phyloP scores from a whole-genome alignment of 2,329 filamentous ascomycete species.

The Colletotrichum navitas region DNA sequence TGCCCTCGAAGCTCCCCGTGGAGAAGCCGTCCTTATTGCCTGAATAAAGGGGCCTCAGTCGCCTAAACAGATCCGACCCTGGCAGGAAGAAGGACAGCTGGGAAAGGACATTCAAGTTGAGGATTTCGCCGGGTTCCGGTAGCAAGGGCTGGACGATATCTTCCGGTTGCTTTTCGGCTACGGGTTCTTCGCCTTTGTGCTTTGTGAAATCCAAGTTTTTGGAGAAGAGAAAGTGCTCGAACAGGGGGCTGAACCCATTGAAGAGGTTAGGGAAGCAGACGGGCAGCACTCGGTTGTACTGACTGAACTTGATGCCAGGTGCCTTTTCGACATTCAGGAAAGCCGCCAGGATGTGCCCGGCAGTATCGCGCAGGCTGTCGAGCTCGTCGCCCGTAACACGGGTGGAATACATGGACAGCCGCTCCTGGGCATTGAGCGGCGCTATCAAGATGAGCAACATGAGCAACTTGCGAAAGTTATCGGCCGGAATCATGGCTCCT shows the following conservation, averaged over 20 bases:
- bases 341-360: slow-evolving; percentile 73
- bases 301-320: slow-evolving; percentile 71
- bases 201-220: slow-evolving; percentile 77
- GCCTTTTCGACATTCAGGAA: slow-evolving; percentile 75
- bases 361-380: slow-evolving; percentile 69
- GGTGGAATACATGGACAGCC: slow-evolving; percentile 70
- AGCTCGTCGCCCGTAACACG: slow-evolving; percentile 69
- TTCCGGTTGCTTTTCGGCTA: slow-evolving; percentile 35
- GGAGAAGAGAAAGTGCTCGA: slow-evolving; percentile 82
- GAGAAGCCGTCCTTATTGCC: slow-evolving; percentile 80
- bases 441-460: slow-evolving; percentile 78
- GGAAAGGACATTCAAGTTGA: slow-evolving; percentile 73
- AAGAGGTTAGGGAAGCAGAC: slow-evolving; percentile 75
- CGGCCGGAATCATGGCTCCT: slow-evolving; percentile 78
- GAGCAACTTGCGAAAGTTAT: slow-evolving; percentile 78
- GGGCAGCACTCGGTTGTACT: slow-evolving; percentile 72
- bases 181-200: slow-evolving; percentile 52
- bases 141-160: slow-evolving; percentile 62
- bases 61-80: slow-evolving; percentile 72
- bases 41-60: slow-evolving; percentile 76
- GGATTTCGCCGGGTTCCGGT: slow-evolving; percentile 68
- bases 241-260: slow-evolving; percentile 74
- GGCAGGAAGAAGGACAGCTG: slow-evolving; percentile 82
- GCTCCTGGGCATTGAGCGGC: slow-evolving; percentile 74
- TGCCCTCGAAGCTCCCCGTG: slow-evolving; percentile 81